Evolutionary conservation across 306 rosid genomes (phyloP).

Genomic region (Ceratonia siliqua): DNA sequence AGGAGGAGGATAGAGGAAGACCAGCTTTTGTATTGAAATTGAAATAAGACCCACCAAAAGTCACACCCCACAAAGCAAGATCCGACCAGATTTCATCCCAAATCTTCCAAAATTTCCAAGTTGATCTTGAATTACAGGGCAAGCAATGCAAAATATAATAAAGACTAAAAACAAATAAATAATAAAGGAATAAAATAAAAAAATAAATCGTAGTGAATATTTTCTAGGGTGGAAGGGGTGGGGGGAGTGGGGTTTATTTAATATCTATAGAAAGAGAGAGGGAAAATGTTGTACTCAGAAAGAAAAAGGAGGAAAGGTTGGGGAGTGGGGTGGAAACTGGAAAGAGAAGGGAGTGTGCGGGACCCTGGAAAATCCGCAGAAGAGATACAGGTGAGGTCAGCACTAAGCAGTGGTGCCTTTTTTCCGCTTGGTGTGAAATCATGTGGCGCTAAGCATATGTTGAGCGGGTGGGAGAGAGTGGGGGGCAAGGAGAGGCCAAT

Average conservation of each 20-base stretch:
- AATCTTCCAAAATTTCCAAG: conserved; percentile 76
- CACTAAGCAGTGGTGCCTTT: conserved; percentile 44
- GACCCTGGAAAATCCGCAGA: conserved; percentile 67
- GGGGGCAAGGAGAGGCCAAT: conserved; percentile 70
- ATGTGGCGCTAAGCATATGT: conserved; percentile 72
- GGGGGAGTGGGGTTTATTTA: conserved; percentile 36
- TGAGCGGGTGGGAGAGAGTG: conserved; percentile 66
- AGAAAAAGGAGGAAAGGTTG: background rate
- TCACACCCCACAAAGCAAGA: conserved; percentile 90
- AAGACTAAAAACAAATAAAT: background rate
- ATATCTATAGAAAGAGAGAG: background rate
- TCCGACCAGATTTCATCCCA: conserved; percentile 97
- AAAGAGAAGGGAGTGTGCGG: conserved; percentile 28
- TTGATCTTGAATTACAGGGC: conserved; percentile 73
- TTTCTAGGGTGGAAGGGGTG: conserved; percentile 40
- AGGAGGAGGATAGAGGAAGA: conserved; percentile 31
- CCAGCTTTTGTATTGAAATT: conserved; percentile 55
- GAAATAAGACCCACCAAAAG: conserved; percentile 72
- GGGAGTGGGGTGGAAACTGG: conserved; percentile 10
- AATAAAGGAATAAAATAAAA: conserved; percentile 32
- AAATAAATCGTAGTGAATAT: conserved; percentile 44
- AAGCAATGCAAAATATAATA: conserved; percentile 57
- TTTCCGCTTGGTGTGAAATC: conserved; percentile 54
- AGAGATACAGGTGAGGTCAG: conserved; percentile 94
- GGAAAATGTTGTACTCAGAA: conserved; percentile 21